Conservation (phyloP, 768 basidiomycete species). For the Pisolithus albus region DNA sequence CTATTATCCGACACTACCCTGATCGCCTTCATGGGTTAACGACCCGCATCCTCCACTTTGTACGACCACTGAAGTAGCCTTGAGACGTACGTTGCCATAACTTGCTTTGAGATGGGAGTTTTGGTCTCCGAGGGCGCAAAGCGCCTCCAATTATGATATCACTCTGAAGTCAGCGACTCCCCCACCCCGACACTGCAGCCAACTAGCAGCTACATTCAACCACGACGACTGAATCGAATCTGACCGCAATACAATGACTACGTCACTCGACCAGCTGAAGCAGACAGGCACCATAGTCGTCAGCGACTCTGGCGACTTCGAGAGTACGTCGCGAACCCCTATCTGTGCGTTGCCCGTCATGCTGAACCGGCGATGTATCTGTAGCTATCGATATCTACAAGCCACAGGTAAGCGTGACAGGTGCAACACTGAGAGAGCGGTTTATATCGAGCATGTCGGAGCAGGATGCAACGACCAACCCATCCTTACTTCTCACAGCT, state of each 20-base stretch:
- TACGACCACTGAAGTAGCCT: too few species aligned
- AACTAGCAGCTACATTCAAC: too few species aligned
- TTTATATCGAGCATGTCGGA: not conserved
- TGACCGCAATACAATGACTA: slow-evolving; percentile 48
- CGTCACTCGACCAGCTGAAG: slow-evolving; percentile 75
- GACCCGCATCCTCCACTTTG: too few species aligned
- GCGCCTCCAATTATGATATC: not conserved
- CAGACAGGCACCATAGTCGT: slow-evolving; percentile 89
- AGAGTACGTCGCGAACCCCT: slow-evolving; percentile 38
- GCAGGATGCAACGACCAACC: slow-evolving; percentile 96
- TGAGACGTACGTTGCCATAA: too few species aligned
- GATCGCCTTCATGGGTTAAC: too few species aligned
- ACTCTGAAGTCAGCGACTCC: too few species aligned
- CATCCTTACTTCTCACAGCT: slow-evolving; percentile 85
- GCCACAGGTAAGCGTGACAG: slow-evolving; percentile 55
- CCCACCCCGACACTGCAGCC: too few species aligned
- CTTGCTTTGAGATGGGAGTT: too few species aligned
- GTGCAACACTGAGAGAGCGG: not conserved
- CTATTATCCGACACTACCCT: too few species aligned
- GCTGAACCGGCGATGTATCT: slow-evolving; percentile 15
- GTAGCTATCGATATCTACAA: slow-evolving; percentile 89
- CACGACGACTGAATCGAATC: not conserved
- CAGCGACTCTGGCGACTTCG: slow-evolving; percentile 93
- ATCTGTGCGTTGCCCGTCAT: slow-evolving; percentile 2
- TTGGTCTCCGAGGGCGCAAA: too few species aligned